Percentiles rank a stretch among this genome's conserved stretches.
phyloP scores from a whole-genome alignment of 169 alveolate species.

The Theileria orientalis region DNA sequence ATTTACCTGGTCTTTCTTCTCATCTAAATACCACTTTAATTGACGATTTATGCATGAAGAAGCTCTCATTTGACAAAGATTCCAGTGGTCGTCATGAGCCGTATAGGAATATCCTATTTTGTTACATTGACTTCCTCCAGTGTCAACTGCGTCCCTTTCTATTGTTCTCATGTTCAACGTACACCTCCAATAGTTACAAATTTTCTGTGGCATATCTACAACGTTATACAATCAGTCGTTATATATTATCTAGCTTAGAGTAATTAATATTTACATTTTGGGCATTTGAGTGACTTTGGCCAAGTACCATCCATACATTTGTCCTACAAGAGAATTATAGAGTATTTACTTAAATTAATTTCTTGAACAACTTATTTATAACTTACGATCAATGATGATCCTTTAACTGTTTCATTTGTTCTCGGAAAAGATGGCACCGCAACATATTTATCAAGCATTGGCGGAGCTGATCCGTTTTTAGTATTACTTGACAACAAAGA shows the following conservation, averaged over 20 bases:
- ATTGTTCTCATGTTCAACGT: slow-evolving; percentile 40
- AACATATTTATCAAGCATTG: slow-evolving; percentile 25
- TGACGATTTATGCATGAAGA: slow-evolving; percentile 46
- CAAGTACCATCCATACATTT: slow-evolving; percentile 50
- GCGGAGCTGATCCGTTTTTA: slow-evolving; percentile 52
- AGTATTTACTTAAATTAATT: neutral
- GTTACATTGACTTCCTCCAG: slow-evolving; percentile 41
- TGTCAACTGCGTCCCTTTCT: slow-evolving; percentile 48
- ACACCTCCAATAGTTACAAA: slow-evolving; percentile 33
- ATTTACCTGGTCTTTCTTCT: slow-evolving; percentile 24
- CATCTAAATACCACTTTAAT: slow-evolving; percentile 47
- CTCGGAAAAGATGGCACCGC: slow-evolving; percentile 60
- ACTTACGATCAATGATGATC: slow-evolving; percentile 40
- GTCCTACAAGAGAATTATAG: slow-evolving; percentile 12
- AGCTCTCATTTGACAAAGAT: slow-evolving; percentile 30
- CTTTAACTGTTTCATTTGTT: slow-evolving; percentile 35
- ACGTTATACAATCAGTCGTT: neutral
- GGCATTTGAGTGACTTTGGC: slow-evolving; percentile 20
- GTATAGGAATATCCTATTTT: slow-evolving; percentile 49
- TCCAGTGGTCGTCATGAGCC: slow-evolving; percentile 37
- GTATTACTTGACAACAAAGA: slow-evolving; percentile 6
- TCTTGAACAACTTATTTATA: neutral
- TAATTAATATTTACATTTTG: neutral
- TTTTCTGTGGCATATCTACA: neutral
- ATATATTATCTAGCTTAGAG: neutral